Base-by-base conservation (phyloP, 441 rosid species). In the Populus trichocarpa region DNA sequence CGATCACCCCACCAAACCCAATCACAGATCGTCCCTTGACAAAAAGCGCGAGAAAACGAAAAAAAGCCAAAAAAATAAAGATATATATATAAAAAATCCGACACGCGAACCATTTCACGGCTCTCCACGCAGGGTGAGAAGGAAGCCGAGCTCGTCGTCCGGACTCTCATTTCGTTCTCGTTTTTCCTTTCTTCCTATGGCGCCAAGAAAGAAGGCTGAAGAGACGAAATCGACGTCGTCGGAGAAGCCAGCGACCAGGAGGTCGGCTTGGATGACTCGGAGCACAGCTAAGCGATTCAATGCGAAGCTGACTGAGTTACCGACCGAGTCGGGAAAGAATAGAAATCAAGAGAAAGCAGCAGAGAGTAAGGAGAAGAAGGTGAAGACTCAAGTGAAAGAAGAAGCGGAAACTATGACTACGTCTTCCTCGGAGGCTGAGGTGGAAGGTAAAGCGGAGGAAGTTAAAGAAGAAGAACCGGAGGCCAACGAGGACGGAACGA, bases 191-290 rank as follows among this genome's bases (percentile, higher is more conserved):
- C 5, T 61, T n/a, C 32, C 2, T 25, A 92, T 92, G 97, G 93
- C 95, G 70, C 93, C 98, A 3, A 83, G 83, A 81, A 92, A 90
- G 87, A 83, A 84, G 64, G 75, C 81, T 6, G n/a, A 26, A 30
- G 89, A 30, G 38, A 14, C 40, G 23, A 68, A 33, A 36, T 3
- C 30, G 35, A 28, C 36, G 18, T 25, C 87, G n/a, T 38, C 32
- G 72, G 4, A 67, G 53, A 46, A 89, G 16, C 76, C 53, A 76
- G 82, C 87, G 82, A 94, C 95, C 40, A 88, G 96, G 69, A 92
- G 95, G 79, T 80, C 85, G 79, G n/a, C 77, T 72, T 84, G 84
- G 40, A 13, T 50, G 82, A 94, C 95, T 67, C 89, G n/a, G 96
- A 92, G 96, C 81, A 76, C 85, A 77, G 23, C 78, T 72, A 84